Evolutionary conservation across 495 filamentous ascomycete genomes (phyloP).

Genomic region (Acidiella bohemica): DNA sequence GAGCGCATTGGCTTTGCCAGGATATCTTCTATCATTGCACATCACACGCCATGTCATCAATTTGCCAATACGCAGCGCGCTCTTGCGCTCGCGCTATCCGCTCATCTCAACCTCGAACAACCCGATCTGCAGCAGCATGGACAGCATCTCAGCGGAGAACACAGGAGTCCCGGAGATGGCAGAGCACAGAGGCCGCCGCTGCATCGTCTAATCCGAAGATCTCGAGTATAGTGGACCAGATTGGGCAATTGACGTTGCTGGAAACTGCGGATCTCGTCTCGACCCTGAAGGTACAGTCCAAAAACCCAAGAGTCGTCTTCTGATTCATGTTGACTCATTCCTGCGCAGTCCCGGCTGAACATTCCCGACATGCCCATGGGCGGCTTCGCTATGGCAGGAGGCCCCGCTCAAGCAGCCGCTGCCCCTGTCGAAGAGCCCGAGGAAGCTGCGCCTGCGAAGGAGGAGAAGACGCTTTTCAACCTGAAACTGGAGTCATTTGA

Average conservation of each 20-base stretch:
- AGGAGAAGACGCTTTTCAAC: conserved; percentile 96
- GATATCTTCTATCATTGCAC: no score
- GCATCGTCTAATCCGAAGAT: conserved; percentile 68
- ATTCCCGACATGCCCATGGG: conserved; percentile 95
- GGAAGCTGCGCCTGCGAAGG: conserved; percentile 61
- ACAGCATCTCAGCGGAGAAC: conserved; percentile 13
- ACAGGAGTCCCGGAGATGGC: conserved; percentile 44
- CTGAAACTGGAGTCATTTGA: conserved; percentile 86
- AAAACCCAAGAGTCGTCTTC: background rate
- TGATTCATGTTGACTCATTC: conserved; percentile 4
- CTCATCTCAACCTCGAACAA: conserved; percentile 10
- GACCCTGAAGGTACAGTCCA: conserved; percentile 61
- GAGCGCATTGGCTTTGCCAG: no score
- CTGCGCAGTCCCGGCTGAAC: conserved; percentile 73
- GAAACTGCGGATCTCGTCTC: conserved; percentile 94
- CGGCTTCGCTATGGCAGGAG: conserved; percentile 55
- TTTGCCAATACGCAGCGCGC: conserved; percentile 45
- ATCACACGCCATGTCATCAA: conserved; percentile 41
- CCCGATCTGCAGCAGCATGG: background rate
- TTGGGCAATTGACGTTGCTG: conserved; percentile 89
- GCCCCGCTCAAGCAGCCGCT: conserved; percentile 51
- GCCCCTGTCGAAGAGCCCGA: conserved; percentile 65
- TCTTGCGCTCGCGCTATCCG: conserved; percentile 38
- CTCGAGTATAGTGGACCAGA: conserved; percentile 84
- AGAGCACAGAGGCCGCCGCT: conserved; percentile 53